Percentiles rank a stretch among this genome's conserved stretches.
phyloP scores from a whole-genome alignment of 768 basidiomycete genomes.

The Psilocybe cyanescens region DNA sequence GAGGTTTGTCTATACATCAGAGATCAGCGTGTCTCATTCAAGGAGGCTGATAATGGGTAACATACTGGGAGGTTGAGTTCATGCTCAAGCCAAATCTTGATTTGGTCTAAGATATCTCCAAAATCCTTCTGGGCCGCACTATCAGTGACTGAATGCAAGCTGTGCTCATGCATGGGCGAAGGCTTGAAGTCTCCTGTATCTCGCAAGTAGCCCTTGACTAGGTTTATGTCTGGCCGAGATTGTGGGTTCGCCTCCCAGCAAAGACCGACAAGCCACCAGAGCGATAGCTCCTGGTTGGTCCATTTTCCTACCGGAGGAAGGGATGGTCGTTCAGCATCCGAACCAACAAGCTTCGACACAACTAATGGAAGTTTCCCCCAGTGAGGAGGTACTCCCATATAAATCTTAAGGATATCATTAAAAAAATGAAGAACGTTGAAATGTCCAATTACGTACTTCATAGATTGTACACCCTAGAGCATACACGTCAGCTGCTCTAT shows the following conservation, averaged over 20 bases:
- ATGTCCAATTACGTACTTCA: constrained; percentile 12
- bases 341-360: constrained; percentile 14
- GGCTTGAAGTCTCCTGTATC: constrained; percentile 3
- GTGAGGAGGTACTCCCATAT: constrained; percentile 16
- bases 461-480: constrained; percentile 24
- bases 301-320: constrained; percentile 18
- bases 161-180: too few relatives aligned
- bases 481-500: constrained; percentile 23
- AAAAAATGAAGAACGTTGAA: neutral
- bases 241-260: constrained; percentile 18
- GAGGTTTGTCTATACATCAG: too few relatives aligned
- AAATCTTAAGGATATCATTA: constrained; percentile 9
- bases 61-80: too few relatives aligned
- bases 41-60: too few relatives aligned
- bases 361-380: neutral
- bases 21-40: too few relatives aligned
- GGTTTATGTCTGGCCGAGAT: constrained; percentile 13
- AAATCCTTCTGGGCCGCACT: too few relatives aligned
- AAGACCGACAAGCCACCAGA: constrained; percentile 21
- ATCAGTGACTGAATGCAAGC: too few relatives aligned
- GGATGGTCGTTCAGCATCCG: constrained; percentile 1
- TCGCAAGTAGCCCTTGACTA: constrained; percentile 13
- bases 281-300: constrained; percentile 15
- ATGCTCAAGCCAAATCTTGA: too few relatives aligned
- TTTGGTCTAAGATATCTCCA: too few relatives aligned